Evolutionary conservation across 2,329 filamentous ascomycete species (phyloP), one percentile per base, ranked within the genome.

Genomic region (Lachnellula hyalina): DNA sequence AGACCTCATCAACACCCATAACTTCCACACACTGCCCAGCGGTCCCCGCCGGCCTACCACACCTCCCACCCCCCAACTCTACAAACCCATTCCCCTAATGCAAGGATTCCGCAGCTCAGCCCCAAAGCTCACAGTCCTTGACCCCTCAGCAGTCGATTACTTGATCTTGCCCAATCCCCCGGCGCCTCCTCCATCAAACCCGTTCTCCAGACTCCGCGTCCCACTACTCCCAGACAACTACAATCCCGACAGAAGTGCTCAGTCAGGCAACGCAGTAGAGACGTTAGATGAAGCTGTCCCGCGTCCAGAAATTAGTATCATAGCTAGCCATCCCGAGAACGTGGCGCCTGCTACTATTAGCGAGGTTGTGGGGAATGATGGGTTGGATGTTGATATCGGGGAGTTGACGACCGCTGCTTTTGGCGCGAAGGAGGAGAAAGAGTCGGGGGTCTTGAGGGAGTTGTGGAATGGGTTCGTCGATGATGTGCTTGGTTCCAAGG

Each of bases 191-290:
- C 54, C 62, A 2, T 15, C 8, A 6, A 59, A 61, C 48, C 63
- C 70, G 14, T 71, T 73, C 63, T 63, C 66, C 41, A 67, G 72
- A 57, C 73, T 81, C 49, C 81, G 79, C 60, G 77, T 85, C 35
- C 83, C 83, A 34, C 73, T 85, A 5, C 74, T 85, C 9, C 82
- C 82, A 12, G 82, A 85, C 70, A 82, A 79, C 73, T 81, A 77
- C 69, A 60, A 36, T 12, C 66, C 67, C 3, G 61, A 67, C 50
- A 59, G 67, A 5, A 63, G 61, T 7, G 49, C 62, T 0, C 52
- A 52, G 12, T 65, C 67, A 47, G 68, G 70, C 9, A 71, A 76
- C 51, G 74, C 77, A 60, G 71, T 75, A 36, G 75, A 80, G 61
- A 67, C 71, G 14, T 51, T 65, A 12, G 75, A 80, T 54, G 70